phyloP scores from a whole-genome alignment of 202 grass and related monocot genomes.

The Schoenoplectus triqueter region DNA sequence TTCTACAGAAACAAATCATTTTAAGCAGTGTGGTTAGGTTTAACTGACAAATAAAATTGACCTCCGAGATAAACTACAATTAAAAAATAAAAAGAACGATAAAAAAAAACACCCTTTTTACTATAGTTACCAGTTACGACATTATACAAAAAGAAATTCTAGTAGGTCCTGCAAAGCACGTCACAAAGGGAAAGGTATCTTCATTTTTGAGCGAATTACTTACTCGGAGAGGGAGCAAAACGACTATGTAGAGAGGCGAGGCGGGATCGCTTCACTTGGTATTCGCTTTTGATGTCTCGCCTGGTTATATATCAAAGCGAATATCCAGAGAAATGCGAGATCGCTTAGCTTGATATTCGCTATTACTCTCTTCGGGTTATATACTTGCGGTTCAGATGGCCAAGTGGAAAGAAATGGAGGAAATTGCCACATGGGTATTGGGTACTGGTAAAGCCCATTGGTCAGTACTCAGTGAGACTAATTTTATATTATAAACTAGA shows the following conservation, averaged over 20 bases:
- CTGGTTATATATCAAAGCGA: not conserved
- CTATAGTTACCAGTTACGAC: not conserved
- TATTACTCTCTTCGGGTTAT: no score
- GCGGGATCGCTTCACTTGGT: no score
- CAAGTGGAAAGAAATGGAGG: not conserved
- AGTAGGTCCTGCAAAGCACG: not conserved
- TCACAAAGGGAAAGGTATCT: not conserved
- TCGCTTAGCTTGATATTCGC: no score
- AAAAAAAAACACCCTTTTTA: not conserved
- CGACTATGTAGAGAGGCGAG: not conserved
- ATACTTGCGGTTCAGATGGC: not conserved
- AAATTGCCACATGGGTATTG: no score
- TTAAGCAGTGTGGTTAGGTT: not conserved
- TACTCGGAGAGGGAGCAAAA: not conserved
- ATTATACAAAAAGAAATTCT: slow-evolving; percentile 6
- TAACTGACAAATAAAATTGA: not conserved
- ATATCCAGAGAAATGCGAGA: no score
- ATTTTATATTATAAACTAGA: not conserved
- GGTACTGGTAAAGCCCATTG: no score
- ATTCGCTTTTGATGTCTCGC: not conserved
- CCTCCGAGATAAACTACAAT: not conserved
- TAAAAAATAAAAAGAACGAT: not conserved
- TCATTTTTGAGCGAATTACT: not conserved
- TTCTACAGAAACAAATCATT: not conserved
- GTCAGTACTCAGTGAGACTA: not conserved